Evolutionary conservation across 257 asterid genomes (phyloP), one percentile per base, ranked within the genome.

Genomic region (Paraleonurus japonicus): DNA sequence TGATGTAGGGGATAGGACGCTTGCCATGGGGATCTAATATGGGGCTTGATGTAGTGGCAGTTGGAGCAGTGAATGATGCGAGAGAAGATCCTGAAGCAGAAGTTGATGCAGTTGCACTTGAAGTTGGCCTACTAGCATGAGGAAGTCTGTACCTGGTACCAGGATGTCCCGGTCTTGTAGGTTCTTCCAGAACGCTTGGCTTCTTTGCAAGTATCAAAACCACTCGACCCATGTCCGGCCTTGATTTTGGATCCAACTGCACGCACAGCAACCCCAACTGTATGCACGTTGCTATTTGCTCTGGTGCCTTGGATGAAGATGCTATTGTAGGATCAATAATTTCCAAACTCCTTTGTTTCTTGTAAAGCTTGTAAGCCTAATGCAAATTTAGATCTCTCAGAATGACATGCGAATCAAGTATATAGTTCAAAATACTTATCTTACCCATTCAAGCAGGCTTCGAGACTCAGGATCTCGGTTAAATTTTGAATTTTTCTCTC

Each of bases 361-460:
- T 89, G 91, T 87, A 91, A 58, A 83, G 93, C 77, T 74, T 86
- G 90, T 87, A 86, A 10, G 81, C 96, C 97, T n/a, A n/a, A n/a
- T n/a, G n/a, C n/a, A n/a, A n/a, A n/a, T n/a, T n/a, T n/a, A n/a
- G n/a, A n/a, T n/a, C n/a, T n/a, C n/a, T n/a, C n/a, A n/a, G n/a
- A n/a, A n/a, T n/a, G n/a, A n/a, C n/a, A n/a, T n/a, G n/a, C n/a
- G n/a, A n/a, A n/a, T n/a, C n/a, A n/a, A n/a, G n/a, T n/a, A n/a
- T n/a, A n/a, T n/a, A n/a, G n/a, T n/a, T n/a, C n/a, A n/a, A n/a
- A n/a, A n/a, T n/a, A n/a, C n/a, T n/a, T n/a, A 30, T 53, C 82
- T 76, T 81, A 90, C 97, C 97, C 97, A 92, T 65, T 85, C 92
- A 62, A 89, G 89, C 17, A 92, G 84, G 82, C 72, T 82, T 43